Percentiles rank a stretch among this genome's conserved stretches.
Conservation (phyloP, 2,329 filamentous ascomycete species). For the Xylariaceae sp. region DNA sequence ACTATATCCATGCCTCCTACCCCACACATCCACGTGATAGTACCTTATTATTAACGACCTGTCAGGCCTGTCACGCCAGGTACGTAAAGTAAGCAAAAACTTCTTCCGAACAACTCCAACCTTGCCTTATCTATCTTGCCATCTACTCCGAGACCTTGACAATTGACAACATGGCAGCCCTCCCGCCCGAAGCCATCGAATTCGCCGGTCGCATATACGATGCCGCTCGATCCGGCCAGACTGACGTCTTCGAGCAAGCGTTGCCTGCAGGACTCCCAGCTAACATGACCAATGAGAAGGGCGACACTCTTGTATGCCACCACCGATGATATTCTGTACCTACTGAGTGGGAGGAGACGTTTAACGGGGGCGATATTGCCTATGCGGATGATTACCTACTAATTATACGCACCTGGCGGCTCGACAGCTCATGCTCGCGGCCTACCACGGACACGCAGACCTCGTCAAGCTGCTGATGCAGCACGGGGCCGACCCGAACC, state of each 20-base stretch:
- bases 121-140: too few relatives aligned
- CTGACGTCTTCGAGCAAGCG: constrained; percentile 62
- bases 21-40: too few relatives aligned
- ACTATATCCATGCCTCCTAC: too few relatives aligned
- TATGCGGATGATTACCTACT: background rate
- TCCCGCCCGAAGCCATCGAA: constrained; percentile 67
- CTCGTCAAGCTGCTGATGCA: constrained; percentile 63
- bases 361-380: background rate
- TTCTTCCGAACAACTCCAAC: too few relatives aligned
- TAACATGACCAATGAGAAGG: constrained; percentile 73
- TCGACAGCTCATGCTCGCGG: constrained; percentile 68
- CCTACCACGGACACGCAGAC: constrained; percentile 67
- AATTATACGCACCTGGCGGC: background rate
- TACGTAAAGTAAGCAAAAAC: too few relatives aligned
- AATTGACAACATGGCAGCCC: too few relatives aligned
- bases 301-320: constrained; percentile 62
- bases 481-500: constrained; percentile 67
- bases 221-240: constrained; percentile 62
- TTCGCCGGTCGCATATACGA: constrained; percentile 70
- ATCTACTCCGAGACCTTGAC: too few relatives aligned
- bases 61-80: too few relatives aligned
- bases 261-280: constrained; percentile 66
- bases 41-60: too few relatives aligned
- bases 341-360: too few relatives aligned
- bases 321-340: too few relatives aligned